Evolutionary conservation across 2,329 filamentous ascomycete species (phyloP).

Genomic region (Dothistroma septosporum): DNA sequence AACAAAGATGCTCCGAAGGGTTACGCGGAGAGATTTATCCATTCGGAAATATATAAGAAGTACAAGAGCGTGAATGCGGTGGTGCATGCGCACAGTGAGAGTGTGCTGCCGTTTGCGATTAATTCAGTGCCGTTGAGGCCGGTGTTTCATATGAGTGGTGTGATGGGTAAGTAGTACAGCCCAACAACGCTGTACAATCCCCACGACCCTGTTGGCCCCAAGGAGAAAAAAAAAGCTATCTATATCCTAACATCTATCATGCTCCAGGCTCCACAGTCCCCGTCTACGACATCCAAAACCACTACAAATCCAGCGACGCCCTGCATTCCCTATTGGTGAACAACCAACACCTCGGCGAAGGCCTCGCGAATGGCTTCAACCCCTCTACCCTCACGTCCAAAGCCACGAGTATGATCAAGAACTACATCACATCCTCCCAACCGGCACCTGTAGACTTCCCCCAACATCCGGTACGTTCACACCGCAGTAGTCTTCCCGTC

Average conservation of each 20-base stretch:
- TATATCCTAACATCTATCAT: background rate
- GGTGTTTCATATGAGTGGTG: slow-evolving; percentile 43
- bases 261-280: slow-evolving; percentile 26
- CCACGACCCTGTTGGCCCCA: background rate
- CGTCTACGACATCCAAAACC: slow-evolving; percentile 33
- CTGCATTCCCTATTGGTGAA: slow-evolving; percentile 35
- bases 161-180: slow-evolving; percentile 34
- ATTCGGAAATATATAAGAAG: slow-evolving; percentile 43
- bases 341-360: slow-evolving; percentile 33
- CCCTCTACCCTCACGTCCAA: slow-evolving; percentile 27
- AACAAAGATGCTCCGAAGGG: slow-evolving; percentile 24
- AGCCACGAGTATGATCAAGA: slow-evolving; percentile 29
- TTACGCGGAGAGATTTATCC: slow-evolving; percentile 45
- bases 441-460: slow-evolving; percentile 22
- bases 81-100: slow-evolving; percentile 42
- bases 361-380: slow-evolving; percentile 33
- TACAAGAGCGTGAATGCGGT: slow-evolving; percentile 44
- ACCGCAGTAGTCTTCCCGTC: too few relatives aligned
- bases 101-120: slow-evolving; percentile 43
- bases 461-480: slow-evolving; percentile 9
- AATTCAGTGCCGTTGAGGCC: slow-evolving; percentile 42
- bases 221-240: background rate
- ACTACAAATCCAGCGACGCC: slow-evolving; percentile 30
- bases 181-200: background rate
- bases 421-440: slow-evolving; percentile 27